Conservation (phyloP, 2,329 filamentous ascomycete genomes). For the Aotearoamyces nothofagi region DNA sequence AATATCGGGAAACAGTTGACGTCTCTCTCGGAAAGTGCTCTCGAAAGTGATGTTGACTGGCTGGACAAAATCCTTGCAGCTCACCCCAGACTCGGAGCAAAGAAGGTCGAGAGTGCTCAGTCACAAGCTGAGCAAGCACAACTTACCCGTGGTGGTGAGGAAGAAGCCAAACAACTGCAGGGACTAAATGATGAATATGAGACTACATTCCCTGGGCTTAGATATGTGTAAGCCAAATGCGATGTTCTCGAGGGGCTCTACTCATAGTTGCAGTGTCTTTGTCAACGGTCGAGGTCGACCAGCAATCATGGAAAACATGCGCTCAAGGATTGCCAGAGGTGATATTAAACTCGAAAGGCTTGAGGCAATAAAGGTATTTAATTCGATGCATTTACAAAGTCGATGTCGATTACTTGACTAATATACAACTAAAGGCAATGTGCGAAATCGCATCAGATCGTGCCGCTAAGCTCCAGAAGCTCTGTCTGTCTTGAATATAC, state of each 20-base stretch:
- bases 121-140: constrained; percentile 72
- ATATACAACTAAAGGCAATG: constrained; percentile 52
- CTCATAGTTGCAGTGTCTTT: constrained; percentile 45
- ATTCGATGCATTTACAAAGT: constrained; percentile 3
- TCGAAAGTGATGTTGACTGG: constrained; percentile 32
- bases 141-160: constrained; percentile 40
- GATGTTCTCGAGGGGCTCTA: constrained; percentile 1
- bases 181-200: constrained; percentile 68
- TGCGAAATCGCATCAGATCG: constrained; percentile 78
- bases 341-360: constrained; percentile 52
- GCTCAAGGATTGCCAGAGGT: constrained; percentile 50
- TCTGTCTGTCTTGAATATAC: no score
- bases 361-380: constrained; percentile 55
- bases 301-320: constrained; percentile 74
- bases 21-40: constrained; percentile 36
- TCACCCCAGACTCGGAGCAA: constrained; percentile 72
- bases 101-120: constrained; percentile 68
- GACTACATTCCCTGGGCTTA: constrained; percentile 60
- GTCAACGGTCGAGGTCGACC: constrained; percentile 67
- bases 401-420: no score
- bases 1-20: constrained; percentile 48
- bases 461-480: constrained; percentile 40
- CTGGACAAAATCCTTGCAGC: constrained; percentile 63
- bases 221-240: constrained; percentile 47
- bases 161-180: constrained; percentile 40